Base-by-base conservation (phyloP, 2,329 filamentous ascomycete genomes). In the Ciborinia camelliae region DNA sequence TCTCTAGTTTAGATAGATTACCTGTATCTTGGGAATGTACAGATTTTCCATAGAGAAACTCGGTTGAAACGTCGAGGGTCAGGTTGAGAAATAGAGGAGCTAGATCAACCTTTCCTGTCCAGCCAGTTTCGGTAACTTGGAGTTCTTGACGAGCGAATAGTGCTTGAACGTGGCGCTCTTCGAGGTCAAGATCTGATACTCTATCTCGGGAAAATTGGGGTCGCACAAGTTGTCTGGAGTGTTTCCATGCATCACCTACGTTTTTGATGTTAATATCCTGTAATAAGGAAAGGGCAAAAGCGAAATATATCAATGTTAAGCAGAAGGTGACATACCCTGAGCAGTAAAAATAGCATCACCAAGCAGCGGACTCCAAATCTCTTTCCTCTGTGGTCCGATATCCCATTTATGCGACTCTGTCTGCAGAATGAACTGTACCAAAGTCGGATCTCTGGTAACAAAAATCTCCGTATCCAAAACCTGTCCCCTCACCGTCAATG, bases 61-160 rank as follows among this genome's bases (percentile, higher is more conserved):
- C 85, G 0, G 86, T 90, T 0, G 86, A 85, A 0, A 85, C 83
- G 66, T 90, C 87, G 15, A 90, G 79, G 0, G 87, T 89, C 71
- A 89, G 80, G 50, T 82, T 80, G 71, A 89, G 88, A 71, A 89
- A 86, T 7, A 88, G 75, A 9, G 84, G 82, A 70, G 85, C 83
- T 15, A 90, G 76, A 68, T 90, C 83, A 9, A 89, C 79, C 3
- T 89, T 81, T 10, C 39, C 43, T 4, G 69, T 71, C 68, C 70
- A 70, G 1, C 64, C 64, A 32, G 64, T 45, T 73, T 74, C 15
- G 0, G 60, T 60, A 1, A 32, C 20, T 50, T 63, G 48, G 8
- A 69, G 53, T 14, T 55, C 62, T 15, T 59, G 54, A 1, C 55
- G 50, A 28, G 26, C 50, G 10, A 69, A 60, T 5, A 70, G n/a